Evolutionary conservation across 495 filamentous ascomycete species (phyloP).

Genomic region (Tuber microsphaerosporum): DNA sequence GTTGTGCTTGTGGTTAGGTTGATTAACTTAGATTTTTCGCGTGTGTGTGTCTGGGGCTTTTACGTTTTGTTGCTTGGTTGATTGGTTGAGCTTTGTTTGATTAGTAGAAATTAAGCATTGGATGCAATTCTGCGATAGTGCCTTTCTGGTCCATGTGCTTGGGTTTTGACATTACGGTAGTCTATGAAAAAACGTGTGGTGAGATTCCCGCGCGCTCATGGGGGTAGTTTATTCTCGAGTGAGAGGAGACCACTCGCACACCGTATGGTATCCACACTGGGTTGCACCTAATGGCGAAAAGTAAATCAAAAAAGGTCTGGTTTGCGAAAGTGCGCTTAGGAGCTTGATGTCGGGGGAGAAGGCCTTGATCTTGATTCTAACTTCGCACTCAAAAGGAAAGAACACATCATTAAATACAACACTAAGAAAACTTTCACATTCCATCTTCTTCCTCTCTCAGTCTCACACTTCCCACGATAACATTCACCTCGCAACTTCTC

Average conservation of each 20-base stretch:
- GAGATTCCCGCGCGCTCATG: not conserved
- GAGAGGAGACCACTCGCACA: not conserved
- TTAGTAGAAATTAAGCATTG: not conserved
- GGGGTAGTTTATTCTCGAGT: not conserved
- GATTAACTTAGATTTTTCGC: slow-evolving; percentile 1
- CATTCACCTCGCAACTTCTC: no score
- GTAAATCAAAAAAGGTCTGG: no score
- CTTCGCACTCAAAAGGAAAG: no score
- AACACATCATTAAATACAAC: no score
- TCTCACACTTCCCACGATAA: no score
- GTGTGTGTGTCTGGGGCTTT: not conserved
- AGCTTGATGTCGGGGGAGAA: no score
- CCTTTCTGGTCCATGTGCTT: not conserved
- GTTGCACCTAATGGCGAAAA: no score
- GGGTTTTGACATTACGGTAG: not conserved
- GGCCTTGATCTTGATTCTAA: no score
- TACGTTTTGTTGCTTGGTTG: not conserved
- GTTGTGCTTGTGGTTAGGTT: not conserved
- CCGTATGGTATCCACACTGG: not conserved
- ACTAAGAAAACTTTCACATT: no score
- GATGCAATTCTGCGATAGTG: not conserved
- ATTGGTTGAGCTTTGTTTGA: slow-evolving; percentile 6
- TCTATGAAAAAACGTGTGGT: not conserved
- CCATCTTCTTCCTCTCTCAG: no score
- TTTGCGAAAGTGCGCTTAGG: no score